A percentile compares a stretch with the other conserved stretches of the same genome.
phyloP scores from a whole-genome alignment of 371 early-diverging fungal species.

The Actinomortierella ambigua region DNA sequence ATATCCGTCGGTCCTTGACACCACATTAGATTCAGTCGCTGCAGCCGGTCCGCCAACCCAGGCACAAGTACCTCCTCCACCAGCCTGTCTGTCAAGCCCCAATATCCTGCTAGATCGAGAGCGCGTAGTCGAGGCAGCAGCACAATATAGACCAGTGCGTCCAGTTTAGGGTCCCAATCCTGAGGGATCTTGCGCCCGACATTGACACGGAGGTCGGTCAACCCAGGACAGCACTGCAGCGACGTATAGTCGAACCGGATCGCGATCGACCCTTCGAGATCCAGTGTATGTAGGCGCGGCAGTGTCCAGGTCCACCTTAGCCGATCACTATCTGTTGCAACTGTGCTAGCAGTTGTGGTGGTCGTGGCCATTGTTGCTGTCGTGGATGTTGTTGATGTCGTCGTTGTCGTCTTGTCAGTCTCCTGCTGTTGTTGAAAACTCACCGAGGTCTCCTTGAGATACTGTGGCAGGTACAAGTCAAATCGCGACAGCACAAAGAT shows the following conservation, averaged over 20 bases:
- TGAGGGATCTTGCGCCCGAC: conserved; percentile 17
- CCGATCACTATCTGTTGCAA: no score
- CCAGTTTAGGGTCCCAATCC: conserved; percentile 11
- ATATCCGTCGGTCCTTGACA: conserved; percentile 9
- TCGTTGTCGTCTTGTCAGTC: no score
- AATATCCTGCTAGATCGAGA: conserved; percentile 19
- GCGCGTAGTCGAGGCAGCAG: background rate
- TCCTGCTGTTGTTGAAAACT: no score
- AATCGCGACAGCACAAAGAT: no score
- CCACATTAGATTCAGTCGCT: conserved; percentile 21
- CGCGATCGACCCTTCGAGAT: conserved; percentile 29
- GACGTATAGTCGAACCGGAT: conserved; percentile 11
- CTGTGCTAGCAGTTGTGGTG: no score
- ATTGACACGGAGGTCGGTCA: conserved; percentile 11
- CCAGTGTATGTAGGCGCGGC: conserved; percentile 12
- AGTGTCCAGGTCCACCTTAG: conserved; percentile 15
- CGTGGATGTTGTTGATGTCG: no score
- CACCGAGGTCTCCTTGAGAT: no score
- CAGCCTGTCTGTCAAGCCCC: conserved; percentile 8
- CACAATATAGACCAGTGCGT: background rate
- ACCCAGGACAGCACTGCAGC: conserved; percentile 8
- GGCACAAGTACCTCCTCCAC: conserved; percentile 7
- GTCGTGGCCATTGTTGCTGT: background rate
- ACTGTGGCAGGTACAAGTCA: no score
- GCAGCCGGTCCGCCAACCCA: conserved; percentile 5